phyloP scores from a whole-genome alignment of 768 basidiomycete genomes.

The Rhizopogon vinicolor region DNA sequence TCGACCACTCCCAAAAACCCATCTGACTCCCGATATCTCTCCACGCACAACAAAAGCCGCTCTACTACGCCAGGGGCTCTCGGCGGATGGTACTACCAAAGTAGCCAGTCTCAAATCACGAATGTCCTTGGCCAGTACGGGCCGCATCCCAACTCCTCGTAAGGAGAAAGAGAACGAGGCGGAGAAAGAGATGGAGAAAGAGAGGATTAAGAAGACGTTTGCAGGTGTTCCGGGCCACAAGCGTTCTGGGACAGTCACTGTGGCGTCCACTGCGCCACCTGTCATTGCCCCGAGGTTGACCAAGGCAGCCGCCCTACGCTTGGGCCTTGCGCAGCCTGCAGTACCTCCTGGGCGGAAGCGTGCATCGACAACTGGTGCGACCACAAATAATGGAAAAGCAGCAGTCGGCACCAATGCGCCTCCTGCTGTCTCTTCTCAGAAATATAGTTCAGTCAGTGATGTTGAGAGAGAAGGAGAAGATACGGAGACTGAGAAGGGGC shows the following conservation, averaged over 20 bases:
- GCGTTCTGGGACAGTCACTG: conserved; percentile 58
- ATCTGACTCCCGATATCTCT: conserved; percentile 59
- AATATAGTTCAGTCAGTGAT: background rate
- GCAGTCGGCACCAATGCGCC: conserved; percentile 1
- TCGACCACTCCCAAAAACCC: conserved; percentile 60
- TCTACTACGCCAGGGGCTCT: conserved; percentile 61
- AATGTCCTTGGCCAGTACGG: conserved; percentile 31
- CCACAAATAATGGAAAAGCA: conserved; percentile 21
- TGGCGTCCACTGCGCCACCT: conserved; percentile 74
- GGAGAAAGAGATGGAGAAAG: conserved; percentile 55
- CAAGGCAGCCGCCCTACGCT: conserved; percentile 64
- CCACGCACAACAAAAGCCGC: conserved; percentile 78
- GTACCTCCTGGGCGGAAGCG: conserved; percentile 34
- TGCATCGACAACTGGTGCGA: conserved; percentile 24
- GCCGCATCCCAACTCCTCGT: conserved; percentile 22
- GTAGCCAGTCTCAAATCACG: conserved; percentile 13
- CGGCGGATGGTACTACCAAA: conserved; percentile 31
- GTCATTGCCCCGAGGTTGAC: conserved; percentile 71
- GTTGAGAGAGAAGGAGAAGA: conserved; percentile 24
- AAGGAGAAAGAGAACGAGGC: conserved; percentile 24
- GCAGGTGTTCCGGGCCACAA: conserved; percentile 82
- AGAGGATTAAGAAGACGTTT: conserved; percentile 60
- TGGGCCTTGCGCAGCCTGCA: conserved; percentile 47
- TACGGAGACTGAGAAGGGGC: conserved; percentile 17
- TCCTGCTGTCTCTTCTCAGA: conserved; percentile 9